Percentiles rank a stretch among this genome's conserved stretches.
Evolutionary conservation across 345 rosid genomes (phyloP).

Genomic region (Populus tremula): DNA sequence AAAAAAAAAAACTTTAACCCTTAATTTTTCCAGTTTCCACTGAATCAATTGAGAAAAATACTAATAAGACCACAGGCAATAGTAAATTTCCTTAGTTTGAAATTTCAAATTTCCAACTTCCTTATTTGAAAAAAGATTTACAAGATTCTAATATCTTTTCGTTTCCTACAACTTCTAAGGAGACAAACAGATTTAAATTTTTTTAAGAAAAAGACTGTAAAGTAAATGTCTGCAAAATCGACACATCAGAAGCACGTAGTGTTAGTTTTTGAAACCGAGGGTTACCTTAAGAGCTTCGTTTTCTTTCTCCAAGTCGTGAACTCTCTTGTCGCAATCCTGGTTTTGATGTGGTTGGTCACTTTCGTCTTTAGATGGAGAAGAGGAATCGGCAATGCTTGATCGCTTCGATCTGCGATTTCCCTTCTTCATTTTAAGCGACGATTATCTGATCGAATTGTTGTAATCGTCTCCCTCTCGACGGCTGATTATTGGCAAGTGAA

Average conservation of each 20-base stretch:
- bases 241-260: too few species aligned
- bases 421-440: slow-evolving; percentile 42
- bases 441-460: background rate
- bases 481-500: background rate
- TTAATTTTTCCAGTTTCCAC: too few species aligned
- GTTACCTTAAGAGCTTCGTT: slow-evolving; percentile 26
- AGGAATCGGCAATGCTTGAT: slow-evolving; percentile 32
- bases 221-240: background rate
- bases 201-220: background rate
- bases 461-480: background rate
- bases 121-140: background rate
- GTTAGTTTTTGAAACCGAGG: background rate
- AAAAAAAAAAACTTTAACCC: too few species aligned
- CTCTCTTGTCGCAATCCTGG: slow-evolving; percentile 7
- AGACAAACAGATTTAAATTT: slow-evolving; percentile 5
- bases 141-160: too few species aligned
- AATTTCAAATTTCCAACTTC: background rate
- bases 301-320: slow-evolving; percentile 20
- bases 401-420: slow-evolving; percentile 57
- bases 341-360: background rate
- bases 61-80: background rate
- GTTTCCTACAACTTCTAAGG: slow-evolving; percentile 11
- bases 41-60: too few species aligned
- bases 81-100: too few species aligned
- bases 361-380: slow-evolving; percentile 23